Evolutionary conservation across 2,329 filamentous ascomycete species (phyloP), one percentile per base, ranked within the genome.

Genomic region (Nectriaceae sp.): DNA sequence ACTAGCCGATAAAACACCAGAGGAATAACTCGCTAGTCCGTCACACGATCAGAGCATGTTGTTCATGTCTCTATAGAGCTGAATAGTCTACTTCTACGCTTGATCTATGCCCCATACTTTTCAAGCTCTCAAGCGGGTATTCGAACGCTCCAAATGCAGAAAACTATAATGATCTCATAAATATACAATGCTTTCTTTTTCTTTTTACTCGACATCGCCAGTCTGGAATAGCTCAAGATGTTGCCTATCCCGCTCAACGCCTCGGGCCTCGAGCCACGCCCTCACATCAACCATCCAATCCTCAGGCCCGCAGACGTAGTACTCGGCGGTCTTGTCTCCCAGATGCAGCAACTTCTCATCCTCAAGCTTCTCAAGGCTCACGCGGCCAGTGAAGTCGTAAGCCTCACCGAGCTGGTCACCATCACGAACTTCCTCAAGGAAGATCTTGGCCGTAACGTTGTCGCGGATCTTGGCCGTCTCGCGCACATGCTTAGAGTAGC

Each of bases 271-370:
- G 47, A 91, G 70, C 56, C 72, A 75, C 6, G 69, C 66, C 54
- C 80, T 72, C 19, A 80, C 71, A 31, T 82, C 78, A 10, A 76
- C 59, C 89, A 92, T 92, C 73, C 90, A 92, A 6, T 66, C 63
- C 50, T 77, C 75, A 0, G 88, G 88, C 0, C 88, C 89, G 61
- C 89, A 92, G 44, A 89, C 70, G 58, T 81, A 91, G 66, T 90
- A 92, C 60, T 84, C 74, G 0, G 88, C 75, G 37, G 69, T 69
- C 1, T 67, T 42, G 56, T 86, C 72, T 18, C 74, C 70, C 2
- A 85, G 63, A 55, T 77, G 81, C n/a, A 92, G 69, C 39, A 80
- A 72, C 1, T 69, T 61, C 8, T 79, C 71, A 20, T 68, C 64
- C 53, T 80, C 75, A 31, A 89, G 63, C 46, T 73, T 75, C 24